These are phyloP conservation scores for Candida railenensis DNA, from an alignment of 805 yeast genomes.

Conservation along the genomic window DNA sequence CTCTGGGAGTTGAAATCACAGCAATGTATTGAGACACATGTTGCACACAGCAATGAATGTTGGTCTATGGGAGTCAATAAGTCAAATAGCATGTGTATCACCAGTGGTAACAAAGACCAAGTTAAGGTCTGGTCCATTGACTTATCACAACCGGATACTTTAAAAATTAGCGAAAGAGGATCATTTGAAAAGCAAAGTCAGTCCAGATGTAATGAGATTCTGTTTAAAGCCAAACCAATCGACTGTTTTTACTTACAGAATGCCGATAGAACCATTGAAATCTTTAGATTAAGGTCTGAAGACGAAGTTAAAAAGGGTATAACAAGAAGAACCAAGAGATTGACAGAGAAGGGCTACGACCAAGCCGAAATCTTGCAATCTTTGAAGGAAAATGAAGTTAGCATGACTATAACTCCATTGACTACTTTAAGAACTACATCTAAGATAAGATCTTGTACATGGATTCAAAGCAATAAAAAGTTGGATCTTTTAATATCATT, in stretches of 20 bases:
- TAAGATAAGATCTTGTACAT: slow-evolving; percentile 64
- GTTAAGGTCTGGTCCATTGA: slow-evolving; percentile 81
- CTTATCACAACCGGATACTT: slow-evolving; percentile 48
- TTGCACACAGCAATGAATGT: slow-evolving; percentile 91
- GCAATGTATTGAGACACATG: slow-evolving; percentile 91
- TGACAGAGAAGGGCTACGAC: slow-evolving; percentile 64
- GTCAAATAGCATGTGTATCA: slow-evolving; percentile 48
- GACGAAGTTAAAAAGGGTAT: slow-evolving; percentile 80
- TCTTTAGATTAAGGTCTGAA: slow-evolving; percentile 71
- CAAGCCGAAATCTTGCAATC: slow-evolving; percentile 52
- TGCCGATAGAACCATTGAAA: slow-evolving; percentile 75
- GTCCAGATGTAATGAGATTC: slow-evolving; percentile 61
- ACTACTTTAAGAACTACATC: slow-evolving; percentile 63
- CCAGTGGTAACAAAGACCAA: slow-evolving; percentile 80
- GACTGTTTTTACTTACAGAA: slow-evolving; percentile 71
- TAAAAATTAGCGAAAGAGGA: slow-evolving; percentile 57
- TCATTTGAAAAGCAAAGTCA: slow-evolving; percentile 72
- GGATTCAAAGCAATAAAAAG: slow-evolving; percentile 49
- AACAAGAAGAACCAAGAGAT: slow-evolving; percentile 72
- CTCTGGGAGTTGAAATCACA: slow-evolving; percentile 90
- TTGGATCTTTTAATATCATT: slow-evolving; percentile 65
- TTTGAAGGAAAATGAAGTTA: slow-evolving; percentile 46
- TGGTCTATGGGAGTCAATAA: slow-evolving; percentile 70
- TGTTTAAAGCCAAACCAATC: slow-evolving; percentile 44
- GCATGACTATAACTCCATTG: slow-evolving; percentile 65